A percentile compares a stretch with the other conserved stretches of the same genome.
phyloP scores from a whole-genome alignment of 2,329 filamentous ascomycete genomes.

The Elsinoe batatas region DNA sequence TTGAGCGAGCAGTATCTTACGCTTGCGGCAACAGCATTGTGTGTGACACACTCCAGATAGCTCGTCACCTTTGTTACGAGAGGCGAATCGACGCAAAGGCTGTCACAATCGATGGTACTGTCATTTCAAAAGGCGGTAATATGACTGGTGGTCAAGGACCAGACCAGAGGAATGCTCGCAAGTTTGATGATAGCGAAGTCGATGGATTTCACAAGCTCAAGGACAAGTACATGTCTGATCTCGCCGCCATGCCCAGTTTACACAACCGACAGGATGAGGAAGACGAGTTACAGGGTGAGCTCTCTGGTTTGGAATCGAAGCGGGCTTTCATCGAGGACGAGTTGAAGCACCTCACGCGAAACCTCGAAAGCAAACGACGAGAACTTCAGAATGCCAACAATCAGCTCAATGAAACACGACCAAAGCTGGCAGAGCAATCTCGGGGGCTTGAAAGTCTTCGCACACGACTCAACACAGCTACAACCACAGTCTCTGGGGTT shows the following conservation, averaged over 20 bases:
- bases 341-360: slow-evolving; percentile 66
- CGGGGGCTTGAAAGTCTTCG: slow-evolving; percentile 56
- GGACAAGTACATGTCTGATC: slow-evolving; percentile 65
- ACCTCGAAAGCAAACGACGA: slow-evolving; percentile 72
- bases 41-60: slow-evolving; percentile 76
- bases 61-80: slow-evolving; percentile 81
- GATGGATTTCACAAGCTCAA: slow-evolving; percentile 71
- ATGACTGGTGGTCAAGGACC: slow-evolving; percentile 92
- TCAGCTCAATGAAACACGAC: slow-evolving; percentile 65
- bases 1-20: slow-evolving; percentile 88
- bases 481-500: slow-evolving; percentile 62
- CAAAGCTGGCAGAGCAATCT: slow-evolving; percentile 66
- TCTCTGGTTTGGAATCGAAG: slow-evolving; percentile 69
- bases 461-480: slow-evolving; percentile 45
- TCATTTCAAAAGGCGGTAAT: slow-evolving; percentile 91
- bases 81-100: slow-evolving; percentile 82
- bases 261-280: slow-evolving; percentile 69
- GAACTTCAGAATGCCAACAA: slow-evolving; percentile 64
- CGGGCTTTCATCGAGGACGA: slow-evolving; percentile 65
- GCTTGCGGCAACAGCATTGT: slow-evolving; percentile 93
- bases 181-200: slow-evolving; percentile 83
- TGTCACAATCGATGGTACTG: slow-evolving; percentile 86
- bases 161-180: slow-evolving; percentile 57
- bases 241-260: slow-evolving; percentile 68
- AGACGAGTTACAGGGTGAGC: slow-evolving; percentile 68